Percentiles rank a stretch among this genome's conserved stretches.
These are phyloP conservation scores for Sorghum bicolor DNA, from an alignment of 176 grass and related monocot genomes.

Conservation along the genomic window DNA sequence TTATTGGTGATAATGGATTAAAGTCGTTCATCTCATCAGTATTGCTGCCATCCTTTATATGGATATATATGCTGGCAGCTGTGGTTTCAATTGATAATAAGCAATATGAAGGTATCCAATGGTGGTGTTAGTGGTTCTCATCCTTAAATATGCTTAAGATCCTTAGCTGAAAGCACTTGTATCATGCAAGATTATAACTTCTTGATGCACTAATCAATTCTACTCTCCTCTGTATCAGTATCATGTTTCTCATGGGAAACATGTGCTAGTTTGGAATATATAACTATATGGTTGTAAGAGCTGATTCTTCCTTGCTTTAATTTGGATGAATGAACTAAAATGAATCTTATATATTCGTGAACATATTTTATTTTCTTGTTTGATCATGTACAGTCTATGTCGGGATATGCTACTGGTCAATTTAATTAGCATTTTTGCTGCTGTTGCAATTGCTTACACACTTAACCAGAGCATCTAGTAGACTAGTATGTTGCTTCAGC, in stretches of 20 bases:
- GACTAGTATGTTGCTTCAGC: background rate
- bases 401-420: background rate
- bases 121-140: background rate
- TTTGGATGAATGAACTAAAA: background rate
- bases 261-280: background rate
- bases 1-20: slow-evolving; percentile 63
- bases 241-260: background rate
- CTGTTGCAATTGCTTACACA: background rate
- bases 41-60: background rate
- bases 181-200: background rate
- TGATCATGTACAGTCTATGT: background rate
- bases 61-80: slow-evolving; percentile 18
- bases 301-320: background rate
- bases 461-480: background rate
- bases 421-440: background rate
- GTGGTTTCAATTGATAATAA: slow-evolving; percentile 26
- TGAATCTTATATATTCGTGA: background rate
- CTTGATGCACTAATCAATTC: background rate
- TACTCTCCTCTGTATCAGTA: background rate
- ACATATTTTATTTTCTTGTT: background rate
- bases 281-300: background rate
- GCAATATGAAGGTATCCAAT: slow-evolving; percentile 14
- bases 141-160: background rate
- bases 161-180: background rate
- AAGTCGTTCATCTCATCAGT: background rate